These are phyloP conservation scores for Tarenaya hassleriana DNA, from an alignment of 345 rosid genomes.

Conservation along the genomic window DNA sequence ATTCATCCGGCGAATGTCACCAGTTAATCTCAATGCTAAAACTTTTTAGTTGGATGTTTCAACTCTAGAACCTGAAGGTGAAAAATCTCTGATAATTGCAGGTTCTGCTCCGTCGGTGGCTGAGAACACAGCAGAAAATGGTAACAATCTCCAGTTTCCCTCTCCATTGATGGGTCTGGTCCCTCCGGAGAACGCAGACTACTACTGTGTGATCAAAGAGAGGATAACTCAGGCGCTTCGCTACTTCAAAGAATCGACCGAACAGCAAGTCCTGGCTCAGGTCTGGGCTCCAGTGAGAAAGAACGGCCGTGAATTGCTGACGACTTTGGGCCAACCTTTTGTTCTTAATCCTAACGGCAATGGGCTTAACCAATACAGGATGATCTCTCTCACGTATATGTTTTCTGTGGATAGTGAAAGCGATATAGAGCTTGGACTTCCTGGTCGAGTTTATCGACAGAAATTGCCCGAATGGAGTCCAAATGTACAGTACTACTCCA, in stretches of 20 bases:
- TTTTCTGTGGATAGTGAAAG: constrained; percentile 77
- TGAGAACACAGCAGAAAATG: constrained; percentile 37
- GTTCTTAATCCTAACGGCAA: constrained; percentile 63
- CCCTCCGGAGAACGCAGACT: constrained; percentile 55
- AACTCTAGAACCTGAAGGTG: constrained; percentile 11
- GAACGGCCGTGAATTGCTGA: constrained; percentile 51
- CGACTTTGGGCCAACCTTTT: constrained; percentile 92
- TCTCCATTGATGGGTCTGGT: constrained; percentile 50
- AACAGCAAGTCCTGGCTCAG: constrained; percentile 83
- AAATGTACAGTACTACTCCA: constrained; percentile 80
- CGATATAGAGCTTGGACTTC: constrained; percentile 76
- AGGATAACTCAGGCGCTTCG: constrained; percentile 83
- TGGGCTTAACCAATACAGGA: constrained; percentile 83
- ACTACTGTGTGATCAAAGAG: constrained; percentile 63
- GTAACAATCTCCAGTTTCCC: constrained; percentile 36
- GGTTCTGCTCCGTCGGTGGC: constrained; percentile 40
- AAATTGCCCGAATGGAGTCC: constrained; percentile 96
- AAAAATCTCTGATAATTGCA: constrained; percentile 19
- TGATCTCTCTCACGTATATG: constrained; percentile 70
- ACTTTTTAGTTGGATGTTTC: constrained; percentile 1
- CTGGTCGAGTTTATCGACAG: constrained; percentile 83
- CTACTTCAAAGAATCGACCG: constrained; percentile 78
- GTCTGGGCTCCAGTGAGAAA: constrained; percentile 85
- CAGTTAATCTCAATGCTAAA: neutral
- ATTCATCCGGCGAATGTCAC: neutral